Base-by-base conservation (phyloP, 495 filamentous ascomycete genomes). In the Hyaloscypha hepaticicola region DNA sequence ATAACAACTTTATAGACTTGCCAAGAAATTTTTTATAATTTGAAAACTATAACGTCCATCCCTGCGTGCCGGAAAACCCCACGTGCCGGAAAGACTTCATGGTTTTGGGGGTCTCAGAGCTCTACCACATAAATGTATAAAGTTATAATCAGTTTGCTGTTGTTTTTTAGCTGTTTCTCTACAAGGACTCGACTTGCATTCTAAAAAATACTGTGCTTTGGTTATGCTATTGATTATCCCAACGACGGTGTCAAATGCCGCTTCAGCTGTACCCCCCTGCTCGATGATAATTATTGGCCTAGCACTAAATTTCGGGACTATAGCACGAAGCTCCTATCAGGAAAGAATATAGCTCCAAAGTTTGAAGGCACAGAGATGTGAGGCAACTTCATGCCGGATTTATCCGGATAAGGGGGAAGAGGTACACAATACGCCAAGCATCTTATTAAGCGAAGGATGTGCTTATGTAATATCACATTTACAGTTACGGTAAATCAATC, bases 101-200 rank as follows among this genome's bases (percentile, higher is more conserved):
- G n/a, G n/a, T n/a, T n/a, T n/a, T n/a, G n/a, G n/a, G n/a, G n/a
- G n/a, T n/a, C n/a, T n/a, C n/a, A n/a, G n/a, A n/a, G n/a, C n/a
- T n/a, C n/a, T n/a, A n/a, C n/a, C n/a, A n/a, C n/a, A n/a, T 58
- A 33, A 49, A 51, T 33, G 28, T 64, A 58, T 64, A 58, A 58
- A 64, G 53, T 19, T 31, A 58, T 51, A 50, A 33, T 64, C 21
- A 3, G 38, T 58, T 49, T 58, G 26, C 34, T 64, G 33, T 58
- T 29, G 38, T 59, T 58, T 51, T 67, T 58, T 58, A 58, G 38
- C 26, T 57, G 51, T 63, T 67, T 62, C 34, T 67, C 50, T 58
- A 51, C 29, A 62, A 63, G 52, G 34, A 19, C 51, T 51, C 27
- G 57, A 34, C 26, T 60, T 61, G 24, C 49, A 56, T 38, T 49